Percentiles rank a stretch among this genome's conserved stretches.
phyloP scores from a whole-genome alignment of 2,329 filamentous ascomycete species.

The Penicillium janthinellum region DNA sequence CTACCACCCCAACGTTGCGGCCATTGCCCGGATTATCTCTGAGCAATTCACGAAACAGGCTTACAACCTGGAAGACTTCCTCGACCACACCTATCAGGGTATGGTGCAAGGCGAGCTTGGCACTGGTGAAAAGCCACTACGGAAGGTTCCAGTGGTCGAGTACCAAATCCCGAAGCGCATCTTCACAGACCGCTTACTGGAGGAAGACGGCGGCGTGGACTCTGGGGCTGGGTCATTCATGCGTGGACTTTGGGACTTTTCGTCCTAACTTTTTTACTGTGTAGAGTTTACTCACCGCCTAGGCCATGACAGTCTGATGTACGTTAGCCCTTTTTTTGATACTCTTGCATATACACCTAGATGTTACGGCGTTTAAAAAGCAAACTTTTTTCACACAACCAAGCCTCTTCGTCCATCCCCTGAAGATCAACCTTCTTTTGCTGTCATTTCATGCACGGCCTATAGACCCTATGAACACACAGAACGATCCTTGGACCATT shows the following conservation, averaged over 20 bases:
- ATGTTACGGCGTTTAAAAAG: background rate
- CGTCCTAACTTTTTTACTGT: conserved; percentile 10
- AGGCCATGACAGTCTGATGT: background rate
- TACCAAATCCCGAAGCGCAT: conserved; percentile 91
- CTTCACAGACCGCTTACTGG: conserved; percentile 54
- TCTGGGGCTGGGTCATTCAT: conserved; percentile 40
- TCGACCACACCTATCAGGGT: conserved; percentile 82
- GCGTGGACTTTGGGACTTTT: conserved; percentile 44
- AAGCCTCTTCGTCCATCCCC: background rate
- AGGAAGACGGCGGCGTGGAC: conserved; percentile 44
- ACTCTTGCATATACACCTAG: conserved; percentile 20
- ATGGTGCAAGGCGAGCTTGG: conserved; percentile 80
- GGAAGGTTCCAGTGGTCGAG: conserved; percentile 85
- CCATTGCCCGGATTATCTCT: conserved; percentile 87
- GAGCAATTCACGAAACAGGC: conserved; percentile 96
- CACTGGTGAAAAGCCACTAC: conserved; percentile 68
- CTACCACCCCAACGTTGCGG: conserved; percentile 96
- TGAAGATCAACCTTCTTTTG: background rate
- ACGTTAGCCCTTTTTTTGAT: conserved; percentile 5
- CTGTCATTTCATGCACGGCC: background rate
- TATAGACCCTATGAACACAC: background rate
- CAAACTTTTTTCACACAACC: background rate
- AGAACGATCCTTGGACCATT: background rate
- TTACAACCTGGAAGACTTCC: conserved; percentile 95
- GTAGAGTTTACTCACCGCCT: background rate